Evolutionary conservation across 495 filamentous ascomycete species (phyloP).

Genomic region (Aspergillus avenaceus): DNA sequence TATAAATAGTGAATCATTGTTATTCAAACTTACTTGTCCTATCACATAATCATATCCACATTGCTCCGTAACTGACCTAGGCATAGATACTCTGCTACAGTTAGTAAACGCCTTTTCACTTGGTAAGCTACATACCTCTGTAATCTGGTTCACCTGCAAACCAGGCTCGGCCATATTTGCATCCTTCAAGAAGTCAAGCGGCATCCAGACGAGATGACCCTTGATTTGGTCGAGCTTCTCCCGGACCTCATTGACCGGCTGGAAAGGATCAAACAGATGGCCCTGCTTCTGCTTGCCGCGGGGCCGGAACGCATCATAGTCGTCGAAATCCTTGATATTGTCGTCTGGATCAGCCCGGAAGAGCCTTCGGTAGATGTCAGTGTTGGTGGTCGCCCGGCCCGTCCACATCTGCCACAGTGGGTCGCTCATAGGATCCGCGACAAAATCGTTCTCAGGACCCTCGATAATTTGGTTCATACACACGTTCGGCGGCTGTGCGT

Average conservation of each 20-base stretch:
- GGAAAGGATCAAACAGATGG: slow-evolving; percentile 76
- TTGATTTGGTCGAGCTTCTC: slow-evolving; percentile 72
- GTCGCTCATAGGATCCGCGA: slow-evolving; percentile 77
- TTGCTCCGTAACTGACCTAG: slow-evolving; percentile 15
- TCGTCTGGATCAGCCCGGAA: slow-evolving; percentile 95
- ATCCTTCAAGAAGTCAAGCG: slow-evolving; percentile 77
- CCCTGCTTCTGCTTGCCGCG: slow-evolving; percentile 66
- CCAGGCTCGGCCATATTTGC: slow-evolving; percentile 90
- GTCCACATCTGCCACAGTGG: slow-evolving; percentile 86
- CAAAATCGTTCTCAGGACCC: slow-evolving; percentile 65
- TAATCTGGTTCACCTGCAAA: slow-evolving; percentile 66
- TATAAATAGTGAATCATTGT: too few relatives aligned
- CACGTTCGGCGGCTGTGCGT: slow-evolving; percentile 75
- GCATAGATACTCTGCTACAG: slow-evolving; percentile 40
- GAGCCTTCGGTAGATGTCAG: slow-evolving; percentile 75
- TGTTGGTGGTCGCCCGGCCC: slow-evolving; percentile 69
- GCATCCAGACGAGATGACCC: slow-evolving; percentile 96
- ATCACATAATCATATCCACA: too few relatives aligned
- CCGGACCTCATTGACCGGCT: slow-evolving; percentile 64
- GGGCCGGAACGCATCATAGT: slow-evolving; percentile 77
- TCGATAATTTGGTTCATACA: slow-evolving; percentile 66
- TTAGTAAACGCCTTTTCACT: background rate
- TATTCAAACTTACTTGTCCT: too few relatives aligned
- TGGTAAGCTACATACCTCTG: slow-evolving; percentile 46
- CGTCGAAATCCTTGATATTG: slow-evolving; percentile 78